Percentiles rank a stretch among this genome's conserved stretches.
Evolutionary conservation across 441 rosid species (phyloP).

Genomic region (Erodium trifolium): DNA sequence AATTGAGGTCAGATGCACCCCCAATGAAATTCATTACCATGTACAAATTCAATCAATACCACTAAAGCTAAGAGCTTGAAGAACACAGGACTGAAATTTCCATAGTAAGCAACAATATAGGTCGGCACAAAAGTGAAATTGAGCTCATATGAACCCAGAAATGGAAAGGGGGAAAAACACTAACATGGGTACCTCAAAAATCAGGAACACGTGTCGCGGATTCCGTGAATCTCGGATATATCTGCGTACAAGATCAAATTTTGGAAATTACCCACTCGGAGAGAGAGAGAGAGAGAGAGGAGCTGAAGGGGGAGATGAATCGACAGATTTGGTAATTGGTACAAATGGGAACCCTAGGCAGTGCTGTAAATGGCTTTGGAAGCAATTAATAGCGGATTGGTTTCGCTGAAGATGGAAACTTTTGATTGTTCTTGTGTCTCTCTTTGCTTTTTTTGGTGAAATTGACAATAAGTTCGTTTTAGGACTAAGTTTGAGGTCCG

Average conservation of each 20-base stretch:
- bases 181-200: slow-evolving; percentile 2
- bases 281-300: neutral
- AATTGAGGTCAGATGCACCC: slow-evolving; percentile 14
- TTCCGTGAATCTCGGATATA: neutral
- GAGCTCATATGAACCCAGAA: neutral
- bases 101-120: too few species aligned
- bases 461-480: too few species aligned
- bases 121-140: neutral
- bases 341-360: neutral
- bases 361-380: neutral
- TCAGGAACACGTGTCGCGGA: slow-evolving; percentile 1
- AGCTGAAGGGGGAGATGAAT: too few species aligned
- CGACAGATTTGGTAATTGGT: neutral
- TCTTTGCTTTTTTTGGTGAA: too few species aligned
- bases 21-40: neutral
- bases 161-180: neutral
- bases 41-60: neutral
- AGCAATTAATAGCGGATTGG: neutral
- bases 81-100: too few species aligned
- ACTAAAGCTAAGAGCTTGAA: neutral
- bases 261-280: neutral
- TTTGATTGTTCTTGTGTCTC: neutral
- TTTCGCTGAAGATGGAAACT: neutral
- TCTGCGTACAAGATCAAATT: neutral
- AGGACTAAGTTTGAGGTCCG: too few species aligned